Conservation (phyloP, 495 filamentous ascomycete genomes). For the Aspergillus mulundensis region DNA sequence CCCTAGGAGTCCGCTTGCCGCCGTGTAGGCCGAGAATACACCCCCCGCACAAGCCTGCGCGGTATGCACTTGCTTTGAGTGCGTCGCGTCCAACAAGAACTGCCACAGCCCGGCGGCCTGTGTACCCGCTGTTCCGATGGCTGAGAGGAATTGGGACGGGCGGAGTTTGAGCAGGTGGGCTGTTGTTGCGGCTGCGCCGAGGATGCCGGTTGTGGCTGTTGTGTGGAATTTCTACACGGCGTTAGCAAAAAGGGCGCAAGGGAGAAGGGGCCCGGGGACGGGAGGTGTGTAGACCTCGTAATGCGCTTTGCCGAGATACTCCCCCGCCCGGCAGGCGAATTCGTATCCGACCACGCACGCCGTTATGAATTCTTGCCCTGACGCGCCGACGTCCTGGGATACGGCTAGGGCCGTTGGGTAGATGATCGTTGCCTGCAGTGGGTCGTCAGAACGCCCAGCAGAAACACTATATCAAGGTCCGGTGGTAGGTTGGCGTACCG, state of each 20-base stretch:
- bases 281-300: constrained; percentile 25
- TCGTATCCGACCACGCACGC: constrained; percentile 38
- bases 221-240: constrained; percentile 29
- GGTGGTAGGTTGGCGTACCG: constrained; percentile 13
- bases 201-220: constrained; percentile 31
- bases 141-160: constrained; percentile 22
- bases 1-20: constrained; percentile 27
- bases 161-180: constrained; percentile 27
- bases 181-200: constrained; percentile 31
- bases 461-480: not conserved
- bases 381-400: constrained; percentile 28
- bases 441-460: not conserved
- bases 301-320: constrained; percentile 31
- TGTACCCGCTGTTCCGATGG: constrained; percentile 34
- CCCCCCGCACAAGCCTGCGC: constrained; percentile 35
- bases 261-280: not conserved
- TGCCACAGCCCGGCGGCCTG: constrained; percentile 38
- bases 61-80: constrained; percentile 38
- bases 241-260: constrained; percentile 1
- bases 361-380: constrained; percentile 31
- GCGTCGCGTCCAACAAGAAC: constrained; percentile 33
- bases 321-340: constrained; percentile 31
- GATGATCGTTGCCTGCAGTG: constrained; percentile 32
- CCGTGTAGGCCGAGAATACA: constrained; percentile 33
- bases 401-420: constrained; percentile 34